Percentiles rank a stretch among this genome's conserved stretches.
Evolutionary conservation across 306 rosid species (phyloP).

Genomic region (Casuarina cunninghamiana): DNA sequence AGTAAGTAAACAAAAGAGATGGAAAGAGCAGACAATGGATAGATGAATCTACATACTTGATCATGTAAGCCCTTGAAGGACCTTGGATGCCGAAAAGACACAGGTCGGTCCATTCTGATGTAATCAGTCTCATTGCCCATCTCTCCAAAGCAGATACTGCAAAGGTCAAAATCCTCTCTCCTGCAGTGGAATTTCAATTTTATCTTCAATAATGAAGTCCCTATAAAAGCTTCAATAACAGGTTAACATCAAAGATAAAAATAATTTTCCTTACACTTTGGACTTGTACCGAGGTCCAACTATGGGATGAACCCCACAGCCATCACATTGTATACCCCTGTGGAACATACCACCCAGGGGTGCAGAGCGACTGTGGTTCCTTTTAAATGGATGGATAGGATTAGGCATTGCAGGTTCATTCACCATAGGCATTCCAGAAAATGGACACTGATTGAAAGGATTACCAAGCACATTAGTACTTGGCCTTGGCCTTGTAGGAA

Average conservation of each 20-base stretch:
- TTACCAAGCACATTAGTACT: not conserved
- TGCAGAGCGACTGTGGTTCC: constrained; percentile 45
- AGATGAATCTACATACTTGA: constrained; percentile 29
- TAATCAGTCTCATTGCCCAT: constrained; percentile 63
- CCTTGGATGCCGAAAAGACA: constrained; percentile 36
- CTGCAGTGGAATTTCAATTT: constrained; percentile 40
- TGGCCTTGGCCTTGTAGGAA: constrained; percentile 27
- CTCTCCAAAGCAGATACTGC: constrained; percentile 65
- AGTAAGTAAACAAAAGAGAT: not conserved
- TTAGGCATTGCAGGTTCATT: constrained; percentile 22
- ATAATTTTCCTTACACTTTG: constrained; percentile 55
- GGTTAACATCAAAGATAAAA: not conserved
- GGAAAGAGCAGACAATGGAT: constrained; percentile 9
- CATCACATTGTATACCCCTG: constrained; percentile 82
- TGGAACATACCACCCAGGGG: constrained; percentile 73
- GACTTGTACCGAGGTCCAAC: constrained; percentile 94
- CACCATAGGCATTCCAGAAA: constrained; percentile 32
- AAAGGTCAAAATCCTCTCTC: constrained; percentile 79
- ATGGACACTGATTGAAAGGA: constrained; percentile 47
- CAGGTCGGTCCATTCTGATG: constrained; percentile 66
- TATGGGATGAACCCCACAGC: constrained; percentile 89
- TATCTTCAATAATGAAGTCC: constrained; percentile 6
- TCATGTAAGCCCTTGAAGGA: constrained; percentile 23
- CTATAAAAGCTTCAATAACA: not conserved
- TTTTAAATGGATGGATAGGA: constrained; percentile 41